Percentiles rank a stretch among this genome's conserved stretches.
These are phyloP conservation scores for Russula griseocarnosa DNA, from an alignment of 768 basidiomycete species.

Conservation along the genomic window DNA sequence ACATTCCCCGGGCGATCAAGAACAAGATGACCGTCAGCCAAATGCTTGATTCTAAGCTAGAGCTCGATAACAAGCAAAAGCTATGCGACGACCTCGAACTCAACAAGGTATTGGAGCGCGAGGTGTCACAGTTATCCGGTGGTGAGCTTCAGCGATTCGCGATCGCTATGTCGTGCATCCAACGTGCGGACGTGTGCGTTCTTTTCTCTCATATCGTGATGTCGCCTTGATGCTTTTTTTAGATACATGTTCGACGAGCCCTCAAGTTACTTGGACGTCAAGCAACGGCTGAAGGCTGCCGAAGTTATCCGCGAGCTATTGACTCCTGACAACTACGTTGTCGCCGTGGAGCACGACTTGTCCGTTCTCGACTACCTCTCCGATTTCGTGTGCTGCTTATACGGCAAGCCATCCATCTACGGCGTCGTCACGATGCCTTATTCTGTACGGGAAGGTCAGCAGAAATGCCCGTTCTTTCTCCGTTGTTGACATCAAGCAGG, in stretches of 20 bases:
- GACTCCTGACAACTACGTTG: conserved; percentile 81
- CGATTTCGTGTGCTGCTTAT: conserved; percentile 96
- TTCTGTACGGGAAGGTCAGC: conserved; percentile 90
- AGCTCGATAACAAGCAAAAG: conserved; percentile 81
- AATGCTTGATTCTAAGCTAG: conserved; percentile 90
- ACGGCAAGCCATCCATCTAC: conserved; percentile 96
- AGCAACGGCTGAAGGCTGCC: conserved; percentile 91
- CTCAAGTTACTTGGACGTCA: conserved; percentile 95
- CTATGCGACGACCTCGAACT: conserved; percentile 87
- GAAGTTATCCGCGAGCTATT: conserved; percentile 90
- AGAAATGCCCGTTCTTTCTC: conserved; percentile 4
- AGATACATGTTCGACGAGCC: conserved; percentile 98
- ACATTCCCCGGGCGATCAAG: conserved; percentile 95
- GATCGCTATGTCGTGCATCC: conserved; percentile 95
- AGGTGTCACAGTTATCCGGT: conserved; percentile 83
- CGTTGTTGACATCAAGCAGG: conserved; percentile 44
- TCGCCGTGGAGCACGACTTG: conserved; percentile 98
- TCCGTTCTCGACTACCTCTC: conserved; percentile 98
- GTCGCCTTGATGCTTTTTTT: conserved; percentile 11
- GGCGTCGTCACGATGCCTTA: conserved; percentile 99
- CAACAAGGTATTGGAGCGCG: conserved; percentile 78
- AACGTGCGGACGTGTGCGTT: conserved; percentile 89
- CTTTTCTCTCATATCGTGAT: conserved; percentile 1
- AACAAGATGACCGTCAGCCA: conserved; percentile 77
- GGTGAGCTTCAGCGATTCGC: conserved; percentile 98